phyloP scores from a whole-genome alignment of 805 yeast species.

The Saturnispora sekii region DNA sequence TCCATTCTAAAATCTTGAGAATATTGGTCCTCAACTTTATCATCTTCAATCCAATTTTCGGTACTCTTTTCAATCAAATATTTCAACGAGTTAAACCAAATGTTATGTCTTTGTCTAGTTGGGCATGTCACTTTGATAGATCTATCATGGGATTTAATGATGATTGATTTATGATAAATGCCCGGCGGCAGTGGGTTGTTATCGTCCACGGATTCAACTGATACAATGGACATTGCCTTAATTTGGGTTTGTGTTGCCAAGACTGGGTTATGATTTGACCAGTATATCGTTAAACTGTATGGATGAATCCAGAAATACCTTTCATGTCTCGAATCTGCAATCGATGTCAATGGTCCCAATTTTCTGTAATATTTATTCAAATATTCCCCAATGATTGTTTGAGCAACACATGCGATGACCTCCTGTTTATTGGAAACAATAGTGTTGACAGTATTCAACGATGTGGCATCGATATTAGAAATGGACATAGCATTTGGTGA shows the following conservation, averaged over 20 bases:
- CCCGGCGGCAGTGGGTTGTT: conserved; percentile 86
- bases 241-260: conserved; percentile 59
- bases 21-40: conserved; percentile 32
- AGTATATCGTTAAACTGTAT: conserved; percentile 77
- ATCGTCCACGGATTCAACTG: conserved; percentile 75
- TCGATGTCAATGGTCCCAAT: conserved; percentile 61
- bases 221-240: conserved; percentile 68
- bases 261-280: conserved; percentile 80
- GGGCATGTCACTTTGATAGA: conserved; percentile 77
- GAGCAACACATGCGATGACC: conserved; percentile 80
- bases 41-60: conserved; percentile 45
- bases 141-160: conserved; percentile 56
- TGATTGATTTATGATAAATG: conserved; percentile 71
- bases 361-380: conserved; percentile 76
- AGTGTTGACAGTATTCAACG: conserved; percentile 37
- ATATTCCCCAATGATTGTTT: conserved; percentile 88
- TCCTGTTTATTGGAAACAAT: conserved; percentile 59
- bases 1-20: conserved; percentile 21
- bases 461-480: conserved; percentile 12
- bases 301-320: conserved; percentile 97
- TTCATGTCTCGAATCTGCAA: conserved; percentile 77
- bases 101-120: conserved; percentile 76
- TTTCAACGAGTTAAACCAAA: conserved; percentile 80
- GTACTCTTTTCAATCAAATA: conserved; percentile 60
- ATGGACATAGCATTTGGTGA: conserved; percentile 6